Evolutionary conservation across 352 stramenopile genomes (phyloP), one percentile per base, ranked within the genome.

Genomic region (Phytophthora sojae): DNA sequence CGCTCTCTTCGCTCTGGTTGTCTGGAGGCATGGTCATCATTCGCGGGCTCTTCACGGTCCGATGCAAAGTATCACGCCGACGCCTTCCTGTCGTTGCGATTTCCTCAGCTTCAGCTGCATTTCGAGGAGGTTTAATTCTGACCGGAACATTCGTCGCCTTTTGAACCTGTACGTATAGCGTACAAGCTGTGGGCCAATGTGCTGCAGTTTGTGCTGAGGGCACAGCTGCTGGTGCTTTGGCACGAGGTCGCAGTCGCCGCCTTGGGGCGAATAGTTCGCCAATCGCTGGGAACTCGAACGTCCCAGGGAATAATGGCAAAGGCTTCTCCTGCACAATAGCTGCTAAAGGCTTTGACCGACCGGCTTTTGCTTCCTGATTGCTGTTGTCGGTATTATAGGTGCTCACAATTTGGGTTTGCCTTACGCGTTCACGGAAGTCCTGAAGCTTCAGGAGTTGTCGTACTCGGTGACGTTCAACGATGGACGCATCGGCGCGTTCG

Each of bases 291-390:
- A 95, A 56, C 23, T 95, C 86, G 2, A 97, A 58, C 4, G 77
- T 76, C 0, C 86, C 76, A 26, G 85, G 84, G 37, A 97, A 87
- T 42, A 93, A 58, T n/a, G 92, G 91, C 35, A 97, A 63, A 21
- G 85, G 76, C 52, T 92, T 84, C 53, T 98, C 92, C 47, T 95
- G 92, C 17, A 97, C 86, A 57, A 97, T 95, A 1, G 71, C 87
- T 12, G 81, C 71, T 14, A 95, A 66, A 29, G 50, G 58, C 47
- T 74, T 80, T 2, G 59, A 59, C 19, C 68, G 73, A 56, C 58
- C 54, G 19, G 54, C 75, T 75, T 25, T 68, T 59, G 29, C 67
- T 57, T 61, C 67, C 58, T 69, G 57, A 8, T 68, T 64, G 23
- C 42, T 61, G 23, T 47, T 68, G 12, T 62, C 53, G 21, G 64